A percentile compares a stretch with the other conserved stretches of the same genome.
These are phyloP conservation scores for Trichoderma gamsii DNA, from an alignment of 495 filamentous ascomycete species.

Conservation along the genomic window DNA sequence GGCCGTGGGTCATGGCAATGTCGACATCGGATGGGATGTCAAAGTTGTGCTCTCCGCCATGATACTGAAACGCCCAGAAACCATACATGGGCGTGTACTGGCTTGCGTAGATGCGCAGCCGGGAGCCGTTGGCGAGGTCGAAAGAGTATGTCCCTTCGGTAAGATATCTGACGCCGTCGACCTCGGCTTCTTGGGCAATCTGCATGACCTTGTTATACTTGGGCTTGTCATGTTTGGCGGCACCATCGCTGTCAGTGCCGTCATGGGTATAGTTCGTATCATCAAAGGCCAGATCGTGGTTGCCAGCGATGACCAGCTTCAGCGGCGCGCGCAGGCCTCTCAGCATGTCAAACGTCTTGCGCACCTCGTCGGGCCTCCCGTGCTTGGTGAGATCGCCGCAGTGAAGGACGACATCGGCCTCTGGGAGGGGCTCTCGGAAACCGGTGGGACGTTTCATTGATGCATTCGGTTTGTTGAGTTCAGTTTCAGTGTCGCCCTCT, in stretches of 20 bases:
- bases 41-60: constrained; percentile 46
- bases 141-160: constrained; percentile 58
- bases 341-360: constrained; percentile 47
- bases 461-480: background rate
- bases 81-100: constrained; percentile 57
- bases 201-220: constrained; percentile 14
- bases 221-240: constrained; percentile 20
- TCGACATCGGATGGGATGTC: constrained; percentile 45
- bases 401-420: constrained; percentile 59
- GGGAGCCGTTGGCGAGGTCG: constrained; percentile 48
- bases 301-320: constrained; percentile 71
- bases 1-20: constrained; percentile 67
- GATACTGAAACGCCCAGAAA: constrained; percentile 59
- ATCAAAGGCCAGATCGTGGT: constrained; percentile 68
- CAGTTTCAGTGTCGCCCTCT: constrained; percentile 18
- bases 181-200: constrained; percentile 33
- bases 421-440: constrained; percentile 35
- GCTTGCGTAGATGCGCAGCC: constrained; percentile 57
- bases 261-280: constrained; percentile 18
- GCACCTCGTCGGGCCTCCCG: constrained; percentile 48
- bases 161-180: constrained; percentile 54
- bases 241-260: background rate
- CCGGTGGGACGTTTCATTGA: background rate
- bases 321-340: constrained; percentile 51
- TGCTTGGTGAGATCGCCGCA: constrained; percentile 62